Evolutionary conservation across 257 asterid genomes (phyloP), one percentile per base, ranked within the genome.

Genomic region (Capsicum chinense): DNA sequence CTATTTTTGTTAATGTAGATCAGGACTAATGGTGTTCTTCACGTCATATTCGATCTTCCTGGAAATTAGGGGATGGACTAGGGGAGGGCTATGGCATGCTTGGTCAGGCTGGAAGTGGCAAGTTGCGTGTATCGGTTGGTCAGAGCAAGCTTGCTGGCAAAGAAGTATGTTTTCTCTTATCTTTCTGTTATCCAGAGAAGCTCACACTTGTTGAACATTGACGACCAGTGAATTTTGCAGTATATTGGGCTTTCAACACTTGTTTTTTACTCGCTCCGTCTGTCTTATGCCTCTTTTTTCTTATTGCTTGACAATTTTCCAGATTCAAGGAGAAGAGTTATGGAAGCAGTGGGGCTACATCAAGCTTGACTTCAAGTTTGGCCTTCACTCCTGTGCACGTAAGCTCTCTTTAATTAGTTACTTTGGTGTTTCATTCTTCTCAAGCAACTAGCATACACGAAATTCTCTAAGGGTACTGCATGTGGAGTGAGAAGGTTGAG

Each of bases 51-150:
- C 69, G 19, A 15, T 83, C 66, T 87, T 66, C 74, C 26, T 85
- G 87, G 88, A 74, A 48, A 64, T 14, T 85, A 96, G 99, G 99
- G 83, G 99, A 96, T 92, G 99, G 98, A 76, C 94, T 96, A 44
- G 99, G 99, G 9, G 99, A 96, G 92, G 99, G 99, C n/a, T 96
- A 96, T 81, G 99, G 99, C 85, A 96, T 96, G 99, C 98, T 96
- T 12, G 99, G 99, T 79, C 99, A 96, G 87, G 95, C 98, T 86
- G 98, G 99, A 67, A 96, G 93, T 79, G 99, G 98, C 57, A 96
- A 94, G 89, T 87, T 96, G 84, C 98, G 99, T 56, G 97, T 96
- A 54, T 88, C 99, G 81, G 91, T 81, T 74, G 95, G 94, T 52
- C 93, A 92, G 88, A 96, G 91, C 93, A 92, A 90, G 89, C 99